Percentiles rank a stretch among this genome's conserved stretches.
Evolutionary conservation across 306 rosid genomes (phyloP).

Genomic region (Quercus rubra): DNA sequence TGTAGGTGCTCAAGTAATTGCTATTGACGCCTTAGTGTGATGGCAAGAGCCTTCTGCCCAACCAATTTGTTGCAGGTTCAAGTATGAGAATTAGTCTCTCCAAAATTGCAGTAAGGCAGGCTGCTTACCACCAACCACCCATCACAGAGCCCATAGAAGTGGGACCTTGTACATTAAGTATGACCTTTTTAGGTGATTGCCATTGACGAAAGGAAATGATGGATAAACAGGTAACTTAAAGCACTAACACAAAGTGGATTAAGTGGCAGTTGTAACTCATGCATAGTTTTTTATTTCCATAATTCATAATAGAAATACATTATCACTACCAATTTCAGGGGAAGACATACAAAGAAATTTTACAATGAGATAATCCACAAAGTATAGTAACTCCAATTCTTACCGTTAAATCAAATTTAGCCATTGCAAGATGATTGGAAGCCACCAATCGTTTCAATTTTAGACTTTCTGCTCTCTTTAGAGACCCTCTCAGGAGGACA

Average conservation of each 20-base stretch:
- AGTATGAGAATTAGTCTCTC: no score
- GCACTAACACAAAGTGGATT: neutral
- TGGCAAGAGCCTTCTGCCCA: no score
- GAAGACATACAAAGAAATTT: neutral
- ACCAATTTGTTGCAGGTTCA: no score
- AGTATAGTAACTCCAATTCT: slow-evolving; percentile 26
- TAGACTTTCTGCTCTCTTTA: slow-evolving; percentile 90
- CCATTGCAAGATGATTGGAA: slow-evolving; percentile 95
- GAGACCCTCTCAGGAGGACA: slow-evolving; percentile 88
- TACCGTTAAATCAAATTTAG: slow-evolving; percentile 90
- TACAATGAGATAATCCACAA: slow-evolving; percentile 6
- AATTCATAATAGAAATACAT: neutral
- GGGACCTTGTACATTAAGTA: no score
- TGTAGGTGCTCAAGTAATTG: neutral
- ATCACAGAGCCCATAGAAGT: no score
- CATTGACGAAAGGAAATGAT: no score
- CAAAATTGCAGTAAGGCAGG: no score
- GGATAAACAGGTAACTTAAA: neutral
- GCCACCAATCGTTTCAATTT: slow-evolving; percentile 85
- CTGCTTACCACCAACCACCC: no score
- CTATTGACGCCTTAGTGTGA: neutral
- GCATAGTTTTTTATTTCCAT: neutral
- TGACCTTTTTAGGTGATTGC: no score
- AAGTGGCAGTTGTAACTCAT: neutral
- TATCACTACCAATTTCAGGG: neutral